Base-by-base conservation (phyloP, 192 early-diverging fungal genomes). In the Paraglomus brasilianum region DNA sequence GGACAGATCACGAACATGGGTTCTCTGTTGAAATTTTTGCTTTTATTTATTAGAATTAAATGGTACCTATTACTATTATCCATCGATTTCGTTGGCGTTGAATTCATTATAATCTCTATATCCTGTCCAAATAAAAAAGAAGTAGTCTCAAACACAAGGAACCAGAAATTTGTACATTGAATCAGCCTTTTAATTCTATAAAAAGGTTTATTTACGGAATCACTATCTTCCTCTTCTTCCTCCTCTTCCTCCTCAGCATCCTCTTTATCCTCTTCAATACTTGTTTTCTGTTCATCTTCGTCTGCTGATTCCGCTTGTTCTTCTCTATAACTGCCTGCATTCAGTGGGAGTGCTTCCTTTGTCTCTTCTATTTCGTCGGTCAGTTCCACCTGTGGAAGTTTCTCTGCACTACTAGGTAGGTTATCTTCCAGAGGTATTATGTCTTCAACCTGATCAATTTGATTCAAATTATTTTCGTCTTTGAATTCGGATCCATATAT, bases 71-170 rank as follows among this genome's bases (percentile, higher is more conserved):
- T 63, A 17, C 53, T 14, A 7, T 46, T 63, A 14, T 74, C 61
- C 19, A 67, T 38, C 17, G 77, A 55, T 62, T 74, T 71, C 44
- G 77, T 51, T 30, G 82, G 79, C 17, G 75, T 84, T 17, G 76
- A 72, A 49, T 89, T 86, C 77, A 91, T 76, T 15, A 91, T 84
- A 74, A 91, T 91, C 59, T 91, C 88, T 19, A 91, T 75, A 73
- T 91, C 89, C 87, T 86, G 58, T 70, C 41, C 61, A 22, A 21
- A 15, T 46, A 63, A 22, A 64, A 19, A 38, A 10, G 14, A 40
- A 36, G 24, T 55, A 43, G 46, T 70, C 6, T 52, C 21, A 19
- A 1, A 41, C n/a, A 62, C 70, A 41, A 74, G 21, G 58, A 44
- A 41, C 41, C 63, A 53, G 36, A 61, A 10, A 19, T 40, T 48